phyloP scores from a whole-genome alignment of 2,329 filamentous ascomycete genomes.

The Diaporthe humulicola region DNA sequence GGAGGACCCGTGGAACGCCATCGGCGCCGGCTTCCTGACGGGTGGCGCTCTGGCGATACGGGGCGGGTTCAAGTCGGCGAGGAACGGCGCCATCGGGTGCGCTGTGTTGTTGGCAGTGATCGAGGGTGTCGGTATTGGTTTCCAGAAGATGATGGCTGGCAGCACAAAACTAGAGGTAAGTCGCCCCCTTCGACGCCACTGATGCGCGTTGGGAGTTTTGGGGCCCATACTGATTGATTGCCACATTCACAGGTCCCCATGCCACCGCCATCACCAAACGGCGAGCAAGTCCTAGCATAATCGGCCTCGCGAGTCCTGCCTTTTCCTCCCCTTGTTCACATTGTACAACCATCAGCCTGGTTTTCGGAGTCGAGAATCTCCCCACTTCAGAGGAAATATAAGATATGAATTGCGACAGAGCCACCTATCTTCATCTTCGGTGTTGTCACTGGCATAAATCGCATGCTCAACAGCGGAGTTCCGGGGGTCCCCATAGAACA shows the following conservation, averaged over 20 bases:
- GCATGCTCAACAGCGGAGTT: slow-evolving; percentile 18
- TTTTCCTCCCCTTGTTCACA: slow-evolving; percentile 13
- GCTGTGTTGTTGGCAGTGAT: slow-evolving; percentile 95
- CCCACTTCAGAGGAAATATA: slow-evolving; percentile 31
- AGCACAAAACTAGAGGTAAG: slow-evolving; percentile 85
- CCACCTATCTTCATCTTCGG: slow-evolving; percentile 7
- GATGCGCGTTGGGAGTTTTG: neutral
- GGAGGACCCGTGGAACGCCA: slow-evolving; percentile 98
- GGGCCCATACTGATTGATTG: neutral
- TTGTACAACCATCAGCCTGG: slow-evolving; percentile 30
- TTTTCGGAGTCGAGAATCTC: slow-evolving; percentile 22
- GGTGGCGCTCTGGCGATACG: slow-evolving; percentile 92
- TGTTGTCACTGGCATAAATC: slow-evolving; percentile 17
- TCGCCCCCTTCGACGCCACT: slow-evolving; percentile 18
- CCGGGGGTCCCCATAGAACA: slow-evolving; percentile 1
- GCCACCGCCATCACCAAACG: slow-evolving; percentile 24
- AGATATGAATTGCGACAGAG: slow-evolving; percentile 21
- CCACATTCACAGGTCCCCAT: slow-evolving; percentile 3
- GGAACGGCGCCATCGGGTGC: slow-evolving; percentile 97
- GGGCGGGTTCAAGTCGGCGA: slow-evolving; percentile 90
- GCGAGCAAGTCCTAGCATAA: slow-evolving; percentile 14
- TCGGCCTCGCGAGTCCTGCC: neutral
- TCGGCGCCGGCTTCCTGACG: slow-evolving; percentile 97
- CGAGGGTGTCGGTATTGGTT: slow-evolving; percentile 95
- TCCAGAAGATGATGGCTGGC: slow-evolving; percentile 93